These are phyloP conservation scores for Dipteronia sinensis DNA, from an alignment of 345 rosid species.

Conservation along the genomic window DNA sequence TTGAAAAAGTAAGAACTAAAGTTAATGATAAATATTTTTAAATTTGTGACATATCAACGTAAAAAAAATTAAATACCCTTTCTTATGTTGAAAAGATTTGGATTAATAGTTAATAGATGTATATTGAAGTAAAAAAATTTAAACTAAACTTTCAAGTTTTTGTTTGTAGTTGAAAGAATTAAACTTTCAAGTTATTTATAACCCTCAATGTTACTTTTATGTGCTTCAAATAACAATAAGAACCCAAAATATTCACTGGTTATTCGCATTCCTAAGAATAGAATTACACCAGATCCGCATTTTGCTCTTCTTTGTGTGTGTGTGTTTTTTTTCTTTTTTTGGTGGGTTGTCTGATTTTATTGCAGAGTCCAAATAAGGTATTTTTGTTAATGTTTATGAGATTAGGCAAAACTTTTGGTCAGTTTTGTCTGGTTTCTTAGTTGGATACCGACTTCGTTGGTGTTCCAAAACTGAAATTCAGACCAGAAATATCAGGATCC, in stretches of 20 bases:
- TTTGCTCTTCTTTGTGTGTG: conserved; percentile 1
- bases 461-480: not conserved
- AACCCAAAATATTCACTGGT: conserved; percentile 20
- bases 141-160: too few species aligned
- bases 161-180: too few species aligned
- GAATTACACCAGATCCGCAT: conserved; percentile 18
- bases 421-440: conserved; percentile 19
- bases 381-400: not conserved
- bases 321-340: not conserved
- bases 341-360: not conserved
- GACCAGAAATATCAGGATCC: conserved; percentile 13
- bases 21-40: too few species aligned
- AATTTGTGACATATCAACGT: too few species aligned
- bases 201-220: too few species aligned
- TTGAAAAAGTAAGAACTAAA: too few species aligned
- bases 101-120: too few species aligned
- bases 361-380: not conserved
- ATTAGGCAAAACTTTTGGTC: not conserved
- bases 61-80: too few species aligned
- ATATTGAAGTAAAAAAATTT: too few species aligned
- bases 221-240: not conserved
- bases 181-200: too few species aligned
- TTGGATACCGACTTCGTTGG: conserved; percentile 19
- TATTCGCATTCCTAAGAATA: conserved; percentile 13
- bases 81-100: too few species aligned